These are phyloP conservation scores for Syncephalastrum racemosum DNA, from an alignment of 371 early-diverging fungal species.

Conservation along the genomic window DNA sequence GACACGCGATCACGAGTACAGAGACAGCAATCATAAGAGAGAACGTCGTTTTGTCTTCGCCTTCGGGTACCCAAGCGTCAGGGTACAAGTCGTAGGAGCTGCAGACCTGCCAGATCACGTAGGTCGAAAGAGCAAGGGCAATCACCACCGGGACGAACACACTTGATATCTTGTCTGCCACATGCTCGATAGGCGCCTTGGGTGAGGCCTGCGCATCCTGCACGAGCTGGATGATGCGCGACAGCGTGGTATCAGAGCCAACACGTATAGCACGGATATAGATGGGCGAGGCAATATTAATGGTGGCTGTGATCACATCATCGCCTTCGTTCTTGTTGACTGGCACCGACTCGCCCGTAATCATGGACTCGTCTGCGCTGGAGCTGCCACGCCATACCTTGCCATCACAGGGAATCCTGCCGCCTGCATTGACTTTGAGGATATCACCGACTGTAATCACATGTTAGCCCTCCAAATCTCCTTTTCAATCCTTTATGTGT, in stretches of 20 bases:
- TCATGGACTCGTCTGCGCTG: conserved; percentile 76
- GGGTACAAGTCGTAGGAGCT: conserved; percentile 41
- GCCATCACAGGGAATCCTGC: conserved; percentile 69
- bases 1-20: conserved; percentile 74
- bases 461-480: background rate
- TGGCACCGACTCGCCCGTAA: conserved; percentile 84
- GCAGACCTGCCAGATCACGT: conserved; percentile 56
- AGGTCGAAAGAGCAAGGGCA: conserved; percentile 52
- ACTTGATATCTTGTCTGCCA: conserved; percentile 66
- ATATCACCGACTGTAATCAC: conserved; percentile 55
- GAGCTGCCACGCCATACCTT: conserved; percentile 59
- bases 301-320: conserved; percentile 59
- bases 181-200: conserved; percentile 64
- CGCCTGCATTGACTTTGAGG: conserved; percentile 66
- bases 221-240: conserved; percentile 65
- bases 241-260: conserved; percentile 60
- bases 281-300: conserved; percentile 57
- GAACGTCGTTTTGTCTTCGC: conserved; percentile 43
- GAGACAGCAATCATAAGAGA: conserved; percentile 53
- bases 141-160: conserved; percentile 63
- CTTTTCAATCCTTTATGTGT: background rate
- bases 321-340: conserved; percentile 58
- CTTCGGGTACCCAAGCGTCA: conserved; percentile 38
- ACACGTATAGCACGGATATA: conserved; percentile 61
- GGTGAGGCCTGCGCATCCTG: conserved; percentile 70